Evolutionary conservation across 2,329 filamentous ascomycete species (phyloP).

Genomic region (Hypoxylon sp.): DNA sequence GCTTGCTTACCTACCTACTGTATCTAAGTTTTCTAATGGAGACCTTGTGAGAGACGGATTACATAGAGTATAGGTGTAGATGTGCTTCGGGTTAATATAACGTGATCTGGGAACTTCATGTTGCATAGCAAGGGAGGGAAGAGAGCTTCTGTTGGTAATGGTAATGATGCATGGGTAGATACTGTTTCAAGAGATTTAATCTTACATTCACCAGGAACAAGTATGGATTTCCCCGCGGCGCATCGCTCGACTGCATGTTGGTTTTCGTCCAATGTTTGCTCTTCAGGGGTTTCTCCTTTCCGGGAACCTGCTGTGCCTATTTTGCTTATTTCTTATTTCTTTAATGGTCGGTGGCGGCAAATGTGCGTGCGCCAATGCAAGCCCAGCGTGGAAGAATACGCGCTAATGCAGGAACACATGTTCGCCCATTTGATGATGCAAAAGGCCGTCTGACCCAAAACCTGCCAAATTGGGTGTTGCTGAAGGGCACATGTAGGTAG

Average conservation of each 20-base stretch:
- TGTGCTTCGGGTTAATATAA: no score
- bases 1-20: no score
- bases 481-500: no score
- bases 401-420: slow-evolving; percentile 46
- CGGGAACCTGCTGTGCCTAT: no score
- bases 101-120: no score
- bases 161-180: neutral
- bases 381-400: slow-evolving; percentile 23
- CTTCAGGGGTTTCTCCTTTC: slow-evolving; percentile 22
- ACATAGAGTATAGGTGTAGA: no score
- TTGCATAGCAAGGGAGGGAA: no score
- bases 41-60: no score
- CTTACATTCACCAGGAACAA: slow-evolving; percentile 1
- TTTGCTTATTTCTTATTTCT: no score
- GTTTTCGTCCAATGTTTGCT: slow-evolving; percentile 30
- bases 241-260: slow-evolving; percentile 26
- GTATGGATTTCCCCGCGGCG: slow-evolving; percentile 25
- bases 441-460: no score
- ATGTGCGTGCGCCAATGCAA: slow-evolving; percentile 27
- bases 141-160: slow-evolving; percentile 13
- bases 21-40: no score
- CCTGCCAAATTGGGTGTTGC: no score
- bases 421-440: slow-evolving; percentile 13
- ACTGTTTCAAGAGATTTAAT: neutral
- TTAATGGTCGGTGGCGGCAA: slow-evolving; percentile 22